phyloP scores from a whole-genome alignment of 2,329 filamentous ascomycete species.

The Pseudopithomyces maydicus region DNA sequence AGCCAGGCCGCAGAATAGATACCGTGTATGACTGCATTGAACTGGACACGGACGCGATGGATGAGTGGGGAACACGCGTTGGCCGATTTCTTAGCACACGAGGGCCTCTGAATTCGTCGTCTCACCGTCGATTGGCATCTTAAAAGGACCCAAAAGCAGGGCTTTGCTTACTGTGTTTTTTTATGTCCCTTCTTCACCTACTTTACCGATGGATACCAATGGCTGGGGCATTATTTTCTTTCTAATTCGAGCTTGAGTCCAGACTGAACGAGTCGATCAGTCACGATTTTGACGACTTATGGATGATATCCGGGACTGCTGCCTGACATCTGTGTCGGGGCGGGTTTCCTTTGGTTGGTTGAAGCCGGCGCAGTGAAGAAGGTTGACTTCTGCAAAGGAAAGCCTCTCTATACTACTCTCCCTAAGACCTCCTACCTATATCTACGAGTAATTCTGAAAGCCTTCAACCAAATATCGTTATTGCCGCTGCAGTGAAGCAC shows the following conservation, averaged over 20 bases:
- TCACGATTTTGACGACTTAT: constrained; percentile 50
- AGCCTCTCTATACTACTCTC: constrained; percentile 15
- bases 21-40: constrained; percentile 3
- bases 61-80: constrained; percentile 6
- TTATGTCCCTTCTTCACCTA: constrained; percentile 24
- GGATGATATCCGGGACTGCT: constrained; percentile 45
- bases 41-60: background rate
- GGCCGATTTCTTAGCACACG: constrained; percentile 9
- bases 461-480: background rate
- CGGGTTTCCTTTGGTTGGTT: constrained; percentile 32
- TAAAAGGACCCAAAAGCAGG: constrained; percentile 35
- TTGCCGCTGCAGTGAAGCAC: background rate
- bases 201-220: constrained; percentile 37
- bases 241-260: constrained; percentile 36
- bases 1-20: constrained; percentile 67
- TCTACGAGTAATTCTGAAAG: constrained; percentile 1
- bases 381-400: constrained; percentile 1
- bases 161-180: constrained; percentile 35
- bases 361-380: constrained; percentile 9
- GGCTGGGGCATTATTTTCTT: constrained; percentile 37
- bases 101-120: constrained; percentile 3
- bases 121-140: constrained; percentile 8
- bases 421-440: constrained; percentile 7
- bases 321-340: constrained; percentile 27
- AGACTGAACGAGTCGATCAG: constrained; percentile 44